A percentile compares a stretch with the other conserved stretches of the same genome.
Evolutionary conservation across 2,329 filamentous ascomycete genomes (phyloP).

Genomic region (Elsinoe fawcettii): DNA sequence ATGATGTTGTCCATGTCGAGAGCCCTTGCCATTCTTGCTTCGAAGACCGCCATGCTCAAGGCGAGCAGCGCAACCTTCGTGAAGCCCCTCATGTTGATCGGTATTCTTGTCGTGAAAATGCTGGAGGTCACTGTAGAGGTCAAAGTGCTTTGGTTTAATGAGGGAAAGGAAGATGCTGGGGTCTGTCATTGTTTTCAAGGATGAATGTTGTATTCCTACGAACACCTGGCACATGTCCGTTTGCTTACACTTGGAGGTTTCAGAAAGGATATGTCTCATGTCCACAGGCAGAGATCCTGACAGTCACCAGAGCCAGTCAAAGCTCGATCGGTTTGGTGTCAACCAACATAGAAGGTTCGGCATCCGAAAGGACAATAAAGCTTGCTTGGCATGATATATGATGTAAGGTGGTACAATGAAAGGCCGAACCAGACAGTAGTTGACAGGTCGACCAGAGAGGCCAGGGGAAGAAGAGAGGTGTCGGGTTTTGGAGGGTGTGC

Average conservation of each 20-base stretch:
- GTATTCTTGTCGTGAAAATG: background rate
- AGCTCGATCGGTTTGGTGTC: background rate
- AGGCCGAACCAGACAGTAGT: background rate
- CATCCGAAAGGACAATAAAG: background rate
- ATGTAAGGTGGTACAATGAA: background rate
- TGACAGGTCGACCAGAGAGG: background rate
- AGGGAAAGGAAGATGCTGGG: background rate
- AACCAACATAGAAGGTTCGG: background rate
- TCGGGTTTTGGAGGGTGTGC: background rate
- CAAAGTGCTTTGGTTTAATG: background rate
- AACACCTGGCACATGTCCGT: conserved; percentile 5
- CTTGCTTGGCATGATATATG: background rate
- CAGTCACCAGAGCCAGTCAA: background rate
- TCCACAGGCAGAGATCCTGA: background rate
- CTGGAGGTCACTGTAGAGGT: background rate
- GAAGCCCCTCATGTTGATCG: background rate
- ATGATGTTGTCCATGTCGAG: conserved; percentile 7
- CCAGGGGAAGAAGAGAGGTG: background rate
- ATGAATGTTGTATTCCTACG: background rate
- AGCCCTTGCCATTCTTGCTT: conserved; percentile 1
- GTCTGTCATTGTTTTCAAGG: conserved; percentile 11
- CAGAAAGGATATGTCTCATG: background rate
- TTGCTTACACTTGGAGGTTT: conserved; percentile 5
- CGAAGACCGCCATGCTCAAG: background rate
- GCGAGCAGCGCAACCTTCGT: background rate